Base-by-base conservation (phyloP, 805 yeast species). In the Starmerella powellii region DNA sequence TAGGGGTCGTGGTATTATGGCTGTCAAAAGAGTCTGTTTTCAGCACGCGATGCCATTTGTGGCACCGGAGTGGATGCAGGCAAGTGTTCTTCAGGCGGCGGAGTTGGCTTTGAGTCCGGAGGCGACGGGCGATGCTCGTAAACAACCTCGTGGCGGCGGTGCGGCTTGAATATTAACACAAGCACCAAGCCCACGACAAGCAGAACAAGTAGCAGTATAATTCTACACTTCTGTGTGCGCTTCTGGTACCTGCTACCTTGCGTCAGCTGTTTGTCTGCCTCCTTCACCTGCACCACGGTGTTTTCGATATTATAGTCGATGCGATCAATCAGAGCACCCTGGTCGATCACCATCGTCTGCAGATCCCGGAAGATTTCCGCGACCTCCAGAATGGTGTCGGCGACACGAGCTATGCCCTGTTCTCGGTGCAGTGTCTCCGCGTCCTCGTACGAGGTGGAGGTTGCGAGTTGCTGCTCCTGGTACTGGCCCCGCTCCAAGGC, bases 301-400 rank as follows among this genome's bases (percentile, higher is more conserved):
- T 76, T 77, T 47, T 80, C 80, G 45, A 91, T 64, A 57, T 91
- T 91, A 60, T 88, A 91, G 61, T 88, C 98, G 43, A 91, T 88
- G 51, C 96, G 67, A 62, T 91, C 98, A 46, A 91, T 68, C 34
- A 91, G 71, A 0, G 95, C 84, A 1, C 98, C 98, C 62, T 91
- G 98, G 56, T 91, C 97, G 42, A 91, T 80, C 33, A 91, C 83
- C 70, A 91, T 68, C 30, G 77, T 74, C 56, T 93, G 96, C 73
- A 91, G 73, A 56, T 91, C 97, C 58, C 81, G 80, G 66, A 91
- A 91, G 34, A 91, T 88, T 1, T 88, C 84, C 24, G 93, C 81
- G 1, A 91, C 83, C 58, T 91, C 99, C 31, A 88, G 65, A 34
- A 91, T 94, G 39, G 96, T 95, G 67, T 83, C 84, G 3, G 98